These are phyloP conservation scores for Colletotrichum sp. DNA, from an alignment of 2,329 filamentous ascomycete species.

Conservation along the genomic window DNA sequence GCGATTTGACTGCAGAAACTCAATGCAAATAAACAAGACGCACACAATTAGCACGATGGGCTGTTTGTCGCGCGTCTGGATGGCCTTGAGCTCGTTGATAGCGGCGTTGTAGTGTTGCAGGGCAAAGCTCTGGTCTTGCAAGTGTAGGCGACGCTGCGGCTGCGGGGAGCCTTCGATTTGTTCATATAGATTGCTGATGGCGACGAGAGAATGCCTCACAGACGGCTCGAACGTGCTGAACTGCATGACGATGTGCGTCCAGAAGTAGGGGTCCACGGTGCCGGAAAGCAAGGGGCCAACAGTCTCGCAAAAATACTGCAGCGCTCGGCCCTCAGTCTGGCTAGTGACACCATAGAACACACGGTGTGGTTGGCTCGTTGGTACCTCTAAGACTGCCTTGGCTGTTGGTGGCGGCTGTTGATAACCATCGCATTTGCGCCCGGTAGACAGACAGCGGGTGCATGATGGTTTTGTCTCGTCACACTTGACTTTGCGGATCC, in stretches of 20 bases:
- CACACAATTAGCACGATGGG: slow-evolving; percentile 47
- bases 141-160: not conserved
- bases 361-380: slow-evolving; percentile 12
- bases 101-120: slow-evolving; percentile 54
- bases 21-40: slow-evolving; percentile 58
- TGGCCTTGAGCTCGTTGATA: slow-evolving; percentile 46
- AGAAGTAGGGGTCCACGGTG: slow-evolving; percentile 49
- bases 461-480: slow-evolving; percentile 61
- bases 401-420: slow-evolving; percentile 25
- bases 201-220: slow-evolving; percentile 53
- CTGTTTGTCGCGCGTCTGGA: slow-evolving; percentile 26
- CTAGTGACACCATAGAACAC: slow-evolving; percentile 16
- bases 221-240: slow-evolving; percentile 49
- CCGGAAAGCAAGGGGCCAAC: slow-evolving; percentile 39
- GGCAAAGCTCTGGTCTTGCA: slow-evolving; percentile 34
- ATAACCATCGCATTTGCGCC: slow-evolving; percentile 64
- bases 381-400: slow-evolving; percentile 19
- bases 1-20: slow-evolving; percentile 46
- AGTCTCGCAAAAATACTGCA: slow-evolving; percentile 37
- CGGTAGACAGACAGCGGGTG: slow-evolving; percentile 57
- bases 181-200: slow-evolving; percentile 53
- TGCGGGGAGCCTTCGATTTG: slow-evolving; percentile 12
- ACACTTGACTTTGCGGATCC: slow-evolving; percentile 62
- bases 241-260: slow-evolving; percentile 49
- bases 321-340: slow-evolving; percentile 26